Conservation (phyloP, 163 green algal genomes). For the Prototheca cutis region DNA sequence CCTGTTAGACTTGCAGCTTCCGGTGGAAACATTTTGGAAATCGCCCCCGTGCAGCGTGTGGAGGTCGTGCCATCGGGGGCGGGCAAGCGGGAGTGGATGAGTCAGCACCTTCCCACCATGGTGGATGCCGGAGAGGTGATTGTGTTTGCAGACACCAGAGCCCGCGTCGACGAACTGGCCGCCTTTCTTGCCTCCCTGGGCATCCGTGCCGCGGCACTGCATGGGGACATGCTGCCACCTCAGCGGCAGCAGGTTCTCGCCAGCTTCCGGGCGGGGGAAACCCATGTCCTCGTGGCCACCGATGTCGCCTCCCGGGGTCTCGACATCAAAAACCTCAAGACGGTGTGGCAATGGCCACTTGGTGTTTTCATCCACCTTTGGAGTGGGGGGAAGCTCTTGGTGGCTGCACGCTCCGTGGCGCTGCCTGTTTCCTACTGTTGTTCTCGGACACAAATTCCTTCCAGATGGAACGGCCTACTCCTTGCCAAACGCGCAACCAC, state of each 20-base stretch:
- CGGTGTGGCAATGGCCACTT: too few relatives aligned
- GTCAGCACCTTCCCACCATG: constrained; percentile 38
- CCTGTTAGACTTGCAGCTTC: too few relatives aligned
- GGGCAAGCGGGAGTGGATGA: constrained; percentile 65
- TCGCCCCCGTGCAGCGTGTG: constrained; percentile 17
- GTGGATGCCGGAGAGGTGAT: constrained; percentile 84
- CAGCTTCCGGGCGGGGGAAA: constrained; percentile 56
- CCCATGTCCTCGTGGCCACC: constrained; percentile 80
- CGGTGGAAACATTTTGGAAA: too few relatives aligned
- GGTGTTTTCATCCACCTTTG: too few relatives aligned
- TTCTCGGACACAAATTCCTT: too few relatives aligned
- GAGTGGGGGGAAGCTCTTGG: too few relatives aligned
- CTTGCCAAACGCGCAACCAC: too few relatives aligned
- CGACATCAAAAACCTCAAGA: constrained; percentile 82
- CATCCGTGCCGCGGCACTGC: constrained; percentile 50
- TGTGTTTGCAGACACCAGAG: constrained; percentile 82
- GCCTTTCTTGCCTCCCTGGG: constrained; percentile 17
- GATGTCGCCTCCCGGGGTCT: constrained; percentile 86
- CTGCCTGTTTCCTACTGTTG: too few relatives aligned
- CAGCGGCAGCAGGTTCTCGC: constrained; percentile 68
- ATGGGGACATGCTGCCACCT: constrained; percentile 80
- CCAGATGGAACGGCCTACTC: too few relatives aligned
- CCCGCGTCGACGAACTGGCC: constrained; percentile 49
- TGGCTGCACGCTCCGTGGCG: too few relatives aligned
- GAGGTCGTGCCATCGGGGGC: constrained; percentile 45